Evolutionary conservation across 73 alveolate species (phyloP), one percentile per base, ranked within the genome.

Genomic region (Paraurostyla sp.): DNA sequence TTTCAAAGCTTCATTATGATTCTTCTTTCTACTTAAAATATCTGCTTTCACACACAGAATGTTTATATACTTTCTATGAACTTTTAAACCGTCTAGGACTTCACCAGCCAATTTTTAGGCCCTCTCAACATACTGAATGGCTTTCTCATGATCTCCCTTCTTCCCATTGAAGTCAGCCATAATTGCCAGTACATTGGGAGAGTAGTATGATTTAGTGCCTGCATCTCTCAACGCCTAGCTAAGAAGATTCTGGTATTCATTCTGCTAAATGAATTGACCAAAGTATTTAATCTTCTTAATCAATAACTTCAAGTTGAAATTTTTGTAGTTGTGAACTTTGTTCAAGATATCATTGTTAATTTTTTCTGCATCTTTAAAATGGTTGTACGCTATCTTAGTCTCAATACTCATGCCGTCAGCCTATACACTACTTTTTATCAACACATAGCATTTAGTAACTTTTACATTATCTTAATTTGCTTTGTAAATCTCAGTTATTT

Each of bases 91-190:
- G 27, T 73, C 87, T 4, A 73, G 33, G 16, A 73, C 87, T 25
- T 73, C 87, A 16, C 46, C 4, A 3, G 87, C 87, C 20, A 73
- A 30, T 3, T 45, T 48, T 0, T 23, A 29, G 54, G 87, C 87
- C 46, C 87, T 73, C 9, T 23, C 42, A 30, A 73, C 46, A 43
- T 73, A 73, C 11, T 40, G 11, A 3, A 9, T 23, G 0, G 71
- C 87, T 30, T 73, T 73, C 32, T 73, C 87, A 27, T 73, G 71
- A 15, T 73, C 87, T n/a, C 87, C 87, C 49, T 73, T 73, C 42
- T 73, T 73, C 35, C 87, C 29, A 25, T 73, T 73, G 38, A 48
- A 50, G 27, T 73, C 87, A 25, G 87, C 87, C 73, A 73, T 45
- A 13, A 73, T 13, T 7, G 54, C 20, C 32, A 73, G 29, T 9